Conservation (phyloP, 2,329 filamentous ascomycete genomes). For the Trichoderma lentiforme region DNA sequence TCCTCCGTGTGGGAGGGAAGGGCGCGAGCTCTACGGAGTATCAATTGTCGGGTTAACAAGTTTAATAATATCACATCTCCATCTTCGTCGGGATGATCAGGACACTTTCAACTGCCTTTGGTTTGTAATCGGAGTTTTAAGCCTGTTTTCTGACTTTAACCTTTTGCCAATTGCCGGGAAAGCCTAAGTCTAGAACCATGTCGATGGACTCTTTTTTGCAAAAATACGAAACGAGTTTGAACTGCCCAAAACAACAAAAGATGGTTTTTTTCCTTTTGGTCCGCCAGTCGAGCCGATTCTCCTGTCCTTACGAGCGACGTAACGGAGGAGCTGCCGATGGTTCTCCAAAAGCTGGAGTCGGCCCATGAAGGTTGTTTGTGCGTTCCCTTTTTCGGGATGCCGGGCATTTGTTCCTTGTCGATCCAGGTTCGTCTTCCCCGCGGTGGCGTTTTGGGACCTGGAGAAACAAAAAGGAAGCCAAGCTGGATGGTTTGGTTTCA, state of each 20-base stretch:
- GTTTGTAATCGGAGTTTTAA: constrained; percentile 11
- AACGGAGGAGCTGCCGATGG: neutral
- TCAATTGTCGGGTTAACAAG: neutral
- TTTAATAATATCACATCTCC: constrained; percentile 2
- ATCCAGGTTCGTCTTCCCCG: neutral
- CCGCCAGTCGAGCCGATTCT: constrained; percentile 1
- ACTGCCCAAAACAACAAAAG: neutral
- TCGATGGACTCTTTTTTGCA: neutral
- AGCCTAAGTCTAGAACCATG: constrained; percentile 4
- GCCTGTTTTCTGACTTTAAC: neutral
- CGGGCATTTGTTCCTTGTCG: neutral
- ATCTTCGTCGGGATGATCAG: neutral
- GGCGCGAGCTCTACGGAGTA: constrained; percentile 9
- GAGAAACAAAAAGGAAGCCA: neutral
- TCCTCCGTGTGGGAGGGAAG: neutral
- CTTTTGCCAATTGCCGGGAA: constrained; percentile 1
- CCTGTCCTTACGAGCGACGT: constrained; percentile 1
- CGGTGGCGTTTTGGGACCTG: constrained; percentile 1
- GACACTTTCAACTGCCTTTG: neutral
- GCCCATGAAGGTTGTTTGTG: neutral
- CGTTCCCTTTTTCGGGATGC: neutral
- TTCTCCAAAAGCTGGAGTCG: neutral
- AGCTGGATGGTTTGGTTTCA: neutral
- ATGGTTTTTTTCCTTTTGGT: neutral
- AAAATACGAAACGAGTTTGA: neutral